Evolutionary conservation across 148 eudicot genomes (phyloP).

Genomic region (Nyssa sinensis): DNA sequence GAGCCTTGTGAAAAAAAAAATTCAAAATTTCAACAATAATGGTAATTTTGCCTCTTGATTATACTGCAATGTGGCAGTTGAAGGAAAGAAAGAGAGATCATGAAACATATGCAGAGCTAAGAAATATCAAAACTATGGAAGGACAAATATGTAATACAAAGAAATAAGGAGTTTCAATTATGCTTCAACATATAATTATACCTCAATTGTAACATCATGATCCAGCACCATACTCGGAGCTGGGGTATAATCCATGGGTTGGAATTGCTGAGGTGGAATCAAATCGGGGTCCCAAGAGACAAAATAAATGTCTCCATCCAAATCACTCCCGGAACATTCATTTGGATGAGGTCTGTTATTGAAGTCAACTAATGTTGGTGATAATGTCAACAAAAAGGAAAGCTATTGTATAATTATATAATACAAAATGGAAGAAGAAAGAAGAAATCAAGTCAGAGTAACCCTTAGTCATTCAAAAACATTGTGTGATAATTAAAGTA

Average conservation of each 20-base stretch:
- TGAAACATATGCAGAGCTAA: too few species aligned
- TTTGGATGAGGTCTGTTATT: constrained; percentile 82
- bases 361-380: neutral
- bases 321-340: constrained; percentile 97
- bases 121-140: neutral
- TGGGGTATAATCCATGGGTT: constrained; percentile 76
- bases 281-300: constrained; percentile 86
- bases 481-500: too few species aligned
- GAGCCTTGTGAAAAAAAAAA: too few species aligned
- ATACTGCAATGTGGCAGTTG: too few species aligned
- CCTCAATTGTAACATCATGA: constrained; percentile 75
- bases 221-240: constrained; percentile 41
- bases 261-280: constrained; percentile 51
- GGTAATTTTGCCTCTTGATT: too few species aligned
- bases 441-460: neutral
- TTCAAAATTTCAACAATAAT: too few species aligned
- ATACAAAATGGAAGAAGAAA: neutral
- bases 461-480: neutral
- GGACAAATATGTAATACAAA: neutral
- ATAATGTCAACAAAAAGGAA: neutral
- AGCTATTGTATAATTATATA: neutral
- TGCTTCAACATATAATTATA: constrained; percentile 4
- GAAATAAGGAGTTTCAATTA: neutral
- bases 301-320: constrained; percentile 91
- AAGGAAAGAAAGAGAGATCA: too few species aligned